Conservation (phyloP, 305 asterid species). For the Solanum hybrid region DNA sequence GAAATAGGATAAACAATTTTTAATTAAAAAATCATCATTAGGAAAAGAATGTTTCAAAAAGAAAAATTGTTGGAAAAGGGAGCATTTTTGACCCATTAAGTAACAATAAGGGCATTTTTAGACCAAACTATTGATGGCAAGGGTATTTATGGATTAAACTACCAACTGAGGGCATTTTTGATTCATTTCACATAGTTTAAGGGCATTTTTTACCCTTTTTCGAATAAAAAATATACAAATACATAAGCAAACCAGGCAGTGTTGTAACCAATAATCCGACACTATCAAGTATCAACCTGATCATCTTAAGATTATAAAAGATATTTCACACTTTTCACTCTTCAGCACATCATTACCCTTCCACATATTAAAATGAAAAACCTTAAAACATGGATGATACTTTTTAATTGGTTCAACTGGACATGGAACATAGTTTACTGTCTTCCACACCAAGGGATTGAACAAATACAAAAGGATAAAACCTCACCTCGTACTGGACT, state of each 20-base stretch:
- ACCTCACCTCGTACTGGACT: constrained; percentile 35
- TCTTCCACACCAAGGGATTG: background rate
- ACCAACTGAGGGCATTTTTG: background rate
- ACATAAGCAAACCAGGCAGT: background rate
- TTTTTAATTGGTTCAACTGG: background rate
- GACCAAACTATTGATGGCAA: background rate
- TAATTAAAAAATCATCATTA: background rate
- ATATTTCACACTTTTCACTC: background rate
- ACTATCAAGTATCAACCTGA: background rate
- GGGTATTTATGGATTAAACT: background rate
- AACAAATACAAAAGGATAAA: background rate
- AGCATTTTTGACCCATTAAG: background rate
- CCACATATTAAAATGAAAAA: background rate
- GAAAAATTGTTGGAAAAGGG: background rate
- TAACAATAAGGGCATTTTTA: background rate
- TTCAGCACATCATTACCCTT: background rate
- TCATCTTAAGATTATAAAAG: background rate
- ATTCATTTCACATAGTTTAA: background rate
- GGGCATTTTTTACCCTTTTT: background rate
- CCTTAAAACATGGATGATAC: background rate
- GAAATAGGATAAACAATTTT: background rate
- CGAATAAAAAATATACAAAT: background rate
- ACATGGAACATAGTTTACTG: background rate
- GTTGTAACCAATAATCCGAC: background rate
- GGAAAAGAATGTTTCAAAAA: background rate